phyloP scores from a whole-genome alignment of 202 grass and related monocot genomes.

The Saccharum hybrid region DNA sequence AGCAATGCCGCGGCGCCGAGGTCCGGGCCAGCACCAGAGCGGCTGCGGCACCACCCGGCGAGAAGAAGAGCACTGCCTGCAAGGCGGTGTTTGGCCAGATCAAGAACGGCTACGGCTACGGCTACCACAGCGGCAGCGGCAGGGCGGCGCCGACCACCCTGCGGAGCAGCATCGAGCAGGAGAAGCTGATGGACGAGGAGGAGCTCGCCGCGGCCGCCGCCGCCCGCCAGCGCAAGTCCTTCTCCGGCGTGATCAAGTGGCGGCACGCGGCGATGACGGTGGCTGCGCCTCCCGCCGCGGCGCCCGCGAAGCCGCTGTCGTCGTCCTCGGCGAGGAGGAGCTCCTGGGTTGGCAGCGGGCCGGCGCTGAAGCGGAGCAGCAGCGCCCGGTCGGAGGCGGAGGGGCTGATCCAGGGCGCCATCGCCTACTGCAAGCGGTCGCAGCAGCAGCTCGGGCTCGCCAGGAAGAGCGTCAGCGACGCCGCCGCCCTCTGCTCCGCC shows the following conservation, averaged over 20 bases:
- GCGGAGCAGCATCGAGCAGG: constrained; percentile 58
- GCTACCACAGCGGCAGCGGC: not conserved
- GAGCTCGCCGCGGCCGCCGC: constrained; percentile 27
- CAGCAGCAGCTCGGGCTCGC: constrained; percentile 67
- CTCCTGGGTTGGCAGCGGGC: constrained; percentile 15
- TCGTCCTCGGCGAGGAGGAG: constrained; percentile 42
- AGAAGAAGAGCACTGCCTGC: constrained; percentile 18
- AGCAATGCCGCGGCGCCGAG: constrained; percentile 42
- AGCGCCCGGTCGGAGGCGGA: constrained; percentile 86
- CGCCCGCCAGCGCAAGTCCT: constrained; percentile 72
- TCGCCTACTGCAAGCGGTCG: constrained; percentile 90
- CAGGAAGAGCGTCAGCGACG: constrained; percentile 78
- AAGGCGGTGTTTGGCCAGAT: constrained; percentile 21
- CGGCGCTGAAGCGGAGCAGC: constrained; percentile 79
- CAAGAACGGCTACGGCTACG: constrained; percentile 40
- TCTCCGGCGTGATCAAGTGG: constrained; percentile 71
- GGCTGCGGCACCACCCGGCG: not conserved
- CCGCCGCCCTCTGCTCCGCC: constrained; percentile 47
- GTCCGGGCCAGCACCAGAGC: constrained; percentile 9
- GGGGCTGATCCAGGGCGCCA: constrained; percentile 88
- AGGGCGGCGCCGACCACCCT: constrained; percentile 37
- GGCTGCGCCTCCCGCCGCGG: not conserved
- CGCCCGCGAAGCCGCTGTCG: constrained; percentile 35
- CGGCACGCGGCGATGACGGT: constrained; percentile 2
- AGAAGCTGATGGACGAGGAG: constrained; percentile 64